A percentile compares a stretch with the other conserved stretches of the same genome.
Evolutionary conservation across 2,329 filamentous ascomycete species (phyloP).

Genomic region (Davidsoniella eucalypti): DNA sequence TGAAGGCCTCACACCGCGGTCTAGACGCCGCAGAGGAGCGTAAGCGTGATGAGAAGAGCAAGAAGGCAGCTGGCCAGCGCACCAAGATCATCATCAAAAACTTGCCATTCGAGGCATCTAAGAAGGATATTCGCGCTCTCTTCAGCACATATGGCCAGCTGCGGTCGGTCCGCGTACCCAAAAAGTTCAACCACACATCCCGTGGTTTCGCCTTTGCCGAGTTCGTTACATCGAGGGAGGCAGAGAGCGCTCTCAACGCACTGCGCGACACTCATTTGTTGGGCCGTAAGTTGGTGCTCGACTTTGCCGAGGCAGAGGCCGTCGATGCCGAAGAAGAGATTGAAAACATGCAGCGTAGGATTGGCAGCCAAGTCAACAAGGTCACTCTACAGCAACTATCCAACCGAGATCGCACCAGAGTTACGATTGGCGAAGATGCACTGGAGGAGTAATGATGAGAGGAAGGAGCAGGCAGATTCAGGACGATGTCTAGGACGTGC

Average conservation of each 20-base stretch:
- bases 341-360: conserved; percentile 91
- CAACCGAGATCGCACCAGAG: conserved; percentile 68
- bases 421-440: conserved; percentile 63
- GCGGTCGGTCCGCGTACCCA: conserved; percentile 79
- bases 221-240: conserved; percentile 82
- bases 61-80: conserved; percentile 57
- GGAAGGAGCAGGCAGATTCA: background rate
- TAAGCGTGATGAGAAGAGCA: conserved; percentile 64
- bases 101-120: conserved; percentile 84
- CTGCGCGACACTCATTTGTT: conserved; percentile 86
- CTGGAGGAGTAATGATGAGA: conserved; percentile 29
- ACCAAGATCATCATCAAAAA: conserved; percentile 99
- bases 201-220: conserved; percentile 95
- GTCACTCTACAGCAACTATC: conserved; percentile 80
- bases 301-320: conserved; percentile 78
- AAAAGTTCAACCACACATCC: conserved; percentile 79
- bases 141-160: conserved; percentile 86
- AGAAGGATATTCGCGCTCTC: conserved; percentile 76
- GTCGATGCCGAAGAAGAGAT: conserved; percentile 92
- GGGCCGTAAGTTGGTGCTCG: conserved; percentile 73
- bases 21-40: conserved; percentile 77
- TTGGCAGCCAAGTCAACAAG: conserved; percentile 77
- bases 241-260: conserved; percentile 76
- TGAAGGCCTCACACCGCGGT: conserved; percentile 76
- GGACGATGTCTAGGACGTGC: too few relatives aligned